Conservation (phyloP, 2,329 filamentous ascomycete genomes). For the Penicillium sp. region DNA sequence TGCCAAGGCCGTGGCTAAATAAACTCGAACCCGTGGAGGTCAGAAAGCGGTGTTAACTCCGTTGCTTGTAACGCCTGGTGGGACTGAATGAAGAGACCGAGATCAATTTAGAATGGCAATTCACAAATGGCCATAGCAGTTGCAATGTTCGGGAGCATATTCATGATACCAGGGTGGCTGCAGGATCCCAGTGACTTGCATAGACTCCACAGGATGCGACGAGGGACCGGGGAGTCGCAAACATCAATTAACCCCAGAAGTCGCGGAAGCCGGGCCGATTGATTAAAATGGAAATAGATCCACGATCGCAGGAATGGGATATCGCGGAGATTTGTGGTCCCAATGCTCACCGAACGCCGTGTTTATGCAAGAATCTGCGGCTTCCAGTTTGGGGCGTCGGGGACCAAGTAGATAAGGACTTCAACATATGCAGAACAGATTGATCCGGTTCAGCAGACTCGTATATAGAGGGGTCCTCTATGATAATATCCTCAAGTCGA, state of each 20-base stretch:
- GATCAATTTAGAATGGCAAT: constrained; percentile 27
- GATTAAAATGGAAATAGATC: background rate
- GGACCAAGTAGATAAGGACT: background rate
- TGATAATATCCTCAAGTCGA: background rate
- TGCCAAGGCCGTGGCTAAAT: constrained; percentile 2
- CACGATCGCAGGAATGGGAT: background rate
- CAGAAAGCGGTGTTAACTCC: constrained; percentile 19
- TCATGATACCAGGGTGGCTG: constrained; percentile 30
- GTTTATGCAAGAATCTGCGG: background rate
- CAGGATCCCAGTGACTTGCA: constrained; percentile 28
- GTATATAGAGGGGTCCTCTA: background rate
- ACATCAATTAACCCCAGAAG: constrained; percentile 7
- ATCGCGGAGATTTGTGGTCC: background rate
- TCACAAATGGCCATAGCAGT: constrained; percentile 28
- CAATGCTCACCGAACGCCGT: background rate
- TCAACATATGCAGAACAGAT: background rate
- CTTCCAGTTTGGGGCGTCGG: background rate
- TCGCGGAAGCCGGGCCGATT: constrained; percentile 16
- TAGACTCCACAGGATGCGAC: constrained; percentile 16
- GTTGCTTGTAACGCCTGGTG: constrained; percentile 15
- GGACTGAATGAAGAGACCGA: background rate
- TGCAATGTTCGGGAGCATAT: constrained; percentile 23
- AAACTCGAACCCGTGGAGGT: constrained; percentile 4
- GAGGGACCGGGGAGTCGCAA: constrained; percentile 7
- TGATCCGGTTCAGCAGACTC: background rate